phyloP scores from a whole-genome alignment of 352 stramenopile genomes.

The Phytophthora kernoviae region DNA sequence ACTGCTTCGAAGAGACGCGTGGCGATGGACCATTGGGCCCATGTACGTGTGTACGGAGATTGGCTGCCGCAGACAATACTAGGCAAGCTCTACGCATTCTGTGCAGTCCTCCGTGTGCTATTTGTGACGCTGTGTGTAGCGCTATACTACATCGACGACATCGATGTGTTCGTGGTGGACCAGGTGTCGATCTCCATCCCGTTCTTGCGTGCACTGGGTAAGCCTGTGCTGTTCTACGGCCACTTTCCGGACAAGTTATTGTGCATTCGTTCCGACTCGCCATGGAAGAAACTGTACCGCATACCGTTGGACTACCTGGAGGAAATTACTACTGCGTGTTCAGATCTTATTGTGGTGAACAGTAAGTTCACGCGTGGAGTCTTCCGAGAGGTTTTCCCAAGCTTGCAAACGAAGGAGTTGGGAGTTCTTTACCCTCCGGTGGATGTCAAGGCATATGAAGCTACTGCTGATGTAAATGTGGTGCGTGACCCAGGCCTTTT shows the following conservation, averaged over 20 bases:
- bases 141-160: conserved; percentile 41
- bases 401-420: conserved; percentile 55
- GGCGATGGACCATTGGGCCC: conserved; percentile 75
- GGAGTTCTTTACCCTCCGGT: conserved; percentile 96
- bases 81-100: conserved; percentile 92
- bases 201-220: conserved; percentile 70
- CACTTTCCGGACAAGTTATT: conserved; percentile 99
- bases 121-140: conserved; percentile 88
- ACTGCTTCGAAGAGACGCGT: conserved; percentile 96
- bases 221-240: conserved; percentile 97
- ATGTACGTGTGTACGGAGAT: conserved; percentile 91
- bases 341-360: conserved; percentile 97
- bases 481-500: conserved; percentile 70
- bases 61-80: conserved; percentile 93
- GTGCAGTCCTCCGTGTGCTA: conserved; percentile 92
- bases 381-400: conserved; percentile 90
- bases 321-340: conserved; percentile 91
- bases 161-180: conserved; percentile 84
- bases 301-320: conserved; percentile 93
- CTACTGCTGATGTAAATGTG: conserved; percentile 29
- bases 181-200: conserved; percentile 84
- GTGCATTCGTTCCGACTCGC: conserved; percentile 56
- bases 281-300: conserved; percentile 91
- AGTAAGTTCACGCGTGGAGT: conserved; percentile 94
- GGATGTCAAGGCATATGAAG: conserved; percentile 77